Evolutionary conservation across 2,329 filamentous ascomycete species (phyloP).

Genomic region (Pseudomassariella vexata): DNA sequence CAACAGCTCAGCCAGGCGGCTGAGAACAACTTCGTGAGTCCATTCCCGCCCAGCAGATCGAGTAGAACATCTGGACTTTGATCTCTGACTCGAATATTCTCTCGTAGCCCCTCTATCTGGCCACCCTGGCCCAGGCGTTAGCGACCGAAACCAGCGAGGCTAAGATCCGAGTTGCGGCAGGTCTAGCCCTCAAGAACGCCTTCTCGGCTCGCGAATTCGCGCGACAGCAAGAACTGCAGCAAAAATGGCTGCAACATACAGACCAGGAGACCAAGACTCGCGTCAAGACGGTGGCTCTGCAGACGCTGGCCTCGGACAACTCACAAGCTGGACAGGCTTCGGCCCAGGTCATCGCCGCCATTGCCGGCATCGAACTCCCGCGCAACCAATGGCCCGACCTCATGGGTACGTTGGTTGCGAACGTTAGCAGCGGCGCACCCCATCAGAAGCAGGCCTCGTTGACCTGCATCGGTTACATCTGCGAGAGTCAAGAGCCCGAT

Average conservation of each 20-base stretch:
- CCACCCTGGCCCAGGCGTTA: slow-evolving; percentile 87
- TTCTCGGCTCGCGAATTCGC: slow-evolving; percentile 89
- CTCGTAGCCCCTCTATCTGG: slow-evolving; percentile 73
- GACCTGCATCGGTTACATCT: slow-evolving; percentile 96
- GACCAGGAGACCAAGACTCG: slow-evolving; percentile 75
- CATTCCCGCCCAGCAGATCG: slow-evolving; percentile 14
- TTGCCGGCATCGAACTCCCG: slow-evolving; percentile 91
- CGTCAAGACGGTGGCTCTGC: slow-evolving; percentile 86
- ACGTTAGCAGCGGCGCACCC: slow-evolving; percentile 80
- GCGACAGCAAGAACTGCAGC: slow-evolving; percentile 83
- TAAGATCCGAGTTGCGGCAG: slow-evolving; percentile 86
- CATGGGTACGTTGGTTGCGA: slow-evolving; percentile 83
- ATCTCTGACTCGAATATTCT: slow-evolving; percentile 31
- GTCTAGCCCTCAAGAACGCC: slow-evolving; percentile 95
- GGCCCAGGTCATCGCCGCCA: slow-evolving; percentile 91
- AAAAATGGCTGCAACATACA: slow-evolving; percentile 85
- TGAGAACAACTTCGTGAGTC: slow-evolving; percentile 85
- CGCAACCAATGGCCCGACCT: slow-evolving; percentile 90
- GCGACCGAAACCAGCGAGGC: slow-evolving; percentile 81
- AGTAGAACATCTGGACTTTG: slow-evolving; percentile 12
- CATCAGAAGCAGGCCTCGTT: slow-evolving; percentile 92
- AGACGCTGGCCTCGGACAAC: slow-evolving; percentile 77
- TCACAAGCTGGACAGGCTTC: slow-evolving; percentile 80
- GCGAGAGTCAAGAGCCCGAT: slow-evolving; percentile 87
- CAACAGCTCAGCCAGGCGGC: slow-evolving; percentile 89